Base-by-base conservation (phyloP, 176 grass and related monocot genomes). In the Carex scoparia region DNA sequence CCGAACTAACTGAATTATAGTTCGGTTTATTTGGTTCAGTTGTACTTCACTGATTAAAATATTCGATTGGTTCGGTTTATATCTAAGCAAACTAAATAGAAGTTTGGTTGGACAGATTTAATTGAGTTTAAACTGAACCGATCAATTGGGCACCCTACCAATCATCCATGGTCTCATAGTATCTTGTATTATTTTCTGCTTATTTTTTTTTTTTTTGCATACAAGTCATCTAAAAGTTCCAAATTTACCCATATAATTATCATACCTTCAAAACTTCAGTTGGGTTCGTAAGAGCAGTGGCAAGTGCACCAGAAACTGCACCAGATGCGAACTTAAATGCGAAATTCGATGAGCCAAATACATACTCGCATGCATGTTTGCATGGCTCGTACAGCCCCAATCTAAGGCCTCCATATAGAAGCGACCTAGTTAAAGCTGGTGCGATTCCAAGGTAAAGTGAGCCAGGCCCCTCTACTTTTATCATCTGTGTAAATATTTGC, bases 341-440 rank as follows among this genome's bases (percentile, higher is more conserved):
- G 53, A 95, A 93, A 86, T 92, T 98, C 84, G 91, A 86, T 59
- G 95, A 98, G 58, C 88, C 92, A 88, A 98, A 92, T 84, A 88
- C 75, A 18, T 92, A 88, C 60, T 92, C 89, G 66, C 93, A 94
- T 54, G 88, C 38, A 86, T 90, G 66, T 87, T 93, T 98, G 86
- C 89, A 94, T 49, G 95, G 95, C 69, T 98, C 95, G 69, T 95
- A 98, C 49, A 98, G 23, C 61, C 95, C 93, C 87, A 98, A 89
- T 81, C 93, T 87, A 86, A 98, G 93, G 70, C 95, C 93, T 55
- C 95, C 95, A 79, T 98, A 98, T 80, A 98, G 62, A 73, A 94
- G 65, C 55, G 95, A 94, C 85, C 95, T 94, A 12, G 70, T 88
- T 79, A 98, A 87, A 55, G 95, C 91, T 56, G 93, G 93, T 90